phyloP scores from a whole-genome alignment of 805 yeast genomes.

The Yarrowia deformans region DNA sequence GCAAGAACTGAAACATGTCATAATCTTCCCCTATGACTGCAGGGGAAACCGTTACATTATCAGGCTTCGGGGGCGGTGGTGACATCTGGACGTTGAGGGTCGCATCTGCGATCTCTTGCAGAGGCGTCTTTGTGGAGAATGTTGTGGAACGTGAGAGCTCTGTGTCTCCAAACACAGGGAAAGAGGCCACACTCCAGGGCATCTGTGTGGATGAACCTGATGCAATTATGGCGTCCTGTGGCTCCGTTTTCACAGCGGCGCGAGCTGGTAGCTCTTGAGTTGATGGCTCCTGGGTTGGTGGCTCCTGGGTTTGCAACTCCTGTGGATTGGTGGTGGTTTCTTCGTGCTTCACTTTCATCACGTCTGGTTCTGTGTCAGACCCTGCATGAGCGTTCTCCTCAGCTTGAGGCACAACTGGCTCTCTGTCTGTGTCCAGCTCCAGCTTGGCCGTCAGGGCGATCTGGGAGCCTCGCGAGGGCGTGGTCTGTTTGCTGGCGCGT shows the following conservation, averaged over 20 bases:
- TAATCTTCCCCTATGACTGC: neutral
- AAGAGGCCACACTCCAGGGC: slow-evolving; percentile 35
- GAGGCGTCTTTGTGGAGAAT: neutral
- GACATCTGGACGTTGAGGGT: neutral
- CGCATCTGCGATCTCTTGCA: slow-evolving; percentile 7
- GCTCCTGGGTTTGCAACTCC: too few species aligned
- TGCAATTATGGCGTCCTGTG: neutral
- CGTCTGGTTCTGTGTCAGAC: slow-evolving; percentile 2
- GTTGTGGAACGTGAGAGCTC: neutral
- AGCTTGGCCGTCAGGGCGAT: neutral
- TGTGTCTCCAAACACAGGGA: slow-evolving; percentile 29
- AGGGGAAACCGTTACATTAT: neutral
- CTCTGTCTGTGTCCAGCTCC: neutral
- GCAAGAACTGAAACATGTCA: slow-evolving; percentile 21
- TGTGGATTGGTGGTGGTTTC: neutral
- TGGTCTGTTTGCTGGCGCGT: neutral
- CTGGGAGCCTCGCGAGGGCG: neutral
- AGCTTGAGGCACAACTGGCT: neutral
- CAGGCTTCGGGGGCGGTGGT: neutral
- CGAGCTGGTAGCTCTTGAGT: neutral
- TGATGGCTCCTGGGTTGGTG: neutral
- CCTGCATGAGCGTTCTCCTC: slow-evolving; percentile 8
- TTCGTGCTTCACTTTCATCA: neutral
- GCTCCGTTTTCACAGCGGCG: neutral
- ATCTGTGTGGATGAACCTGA: neutral